Base-by-base conservation (phyloP, 2,329 filamentous ascomycete species). In the Albifimbria verrucaria region DNA sequence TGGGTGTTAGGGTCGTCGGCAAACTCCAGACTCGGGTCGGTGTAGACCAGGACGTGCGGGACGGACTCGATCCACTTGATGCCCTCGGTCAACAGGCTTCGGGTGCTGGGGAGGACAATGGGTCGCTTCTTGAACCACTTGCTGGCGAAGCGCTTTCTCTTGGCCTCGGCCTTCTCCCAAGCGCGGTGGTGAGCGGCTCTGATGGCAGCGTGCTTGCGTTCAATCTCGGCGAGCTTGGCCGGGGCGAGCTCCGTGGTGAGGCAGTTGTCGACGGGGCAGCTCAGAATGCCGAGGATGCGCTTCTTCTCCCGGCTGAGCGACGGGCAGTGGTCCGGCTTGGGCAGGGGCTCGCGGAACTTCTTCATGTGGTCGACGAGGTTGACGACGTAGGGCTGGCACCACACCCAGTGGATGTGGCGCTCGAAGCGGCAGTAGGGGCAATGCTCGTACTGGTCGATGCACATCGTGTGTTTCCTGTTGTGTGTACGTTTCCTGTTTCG, bases 241-340 rank as follows among this genome's bases (percentile, higher is more conserved):
- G 46, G 46, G 7, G 12, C 24, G 5, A 48, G 46, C 24, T 28
- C 24, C 24, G 23, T 48, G 7, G 46, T 48, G 12, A 9, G 5
- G 46, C 46, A 48, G 15, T 20, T 25, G 24, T 21, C 24, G 12
- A 36, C 26, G 12, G 46, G 46, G 25, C 46, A 48, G 15, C 24
- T 48, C 15, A 48, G 46, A 25, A 48, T 48, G 24, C 25, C 46
- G 15, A 48, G 46, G 23, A 11, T 15, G 12, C 15, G 23, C 17
- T 18, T 20, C 22, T 28, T 36, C 24, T n/a, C 23, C 3, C 15
- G 17, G 22, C 17, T 11, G 15, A n/a, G 15, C 17, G 24, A 6
- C 6, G 46, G 46, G 46, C 46, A 48, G 46, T 48, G n/a, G n/a
- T 48, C 24, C 24, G 46, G 46, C 46, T 28, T 48, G 46, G 46